Base-by-base conservation (phyloP, 225 moss, liverwort and hornwort species). In the Marchantia polymorpha region DNA sequence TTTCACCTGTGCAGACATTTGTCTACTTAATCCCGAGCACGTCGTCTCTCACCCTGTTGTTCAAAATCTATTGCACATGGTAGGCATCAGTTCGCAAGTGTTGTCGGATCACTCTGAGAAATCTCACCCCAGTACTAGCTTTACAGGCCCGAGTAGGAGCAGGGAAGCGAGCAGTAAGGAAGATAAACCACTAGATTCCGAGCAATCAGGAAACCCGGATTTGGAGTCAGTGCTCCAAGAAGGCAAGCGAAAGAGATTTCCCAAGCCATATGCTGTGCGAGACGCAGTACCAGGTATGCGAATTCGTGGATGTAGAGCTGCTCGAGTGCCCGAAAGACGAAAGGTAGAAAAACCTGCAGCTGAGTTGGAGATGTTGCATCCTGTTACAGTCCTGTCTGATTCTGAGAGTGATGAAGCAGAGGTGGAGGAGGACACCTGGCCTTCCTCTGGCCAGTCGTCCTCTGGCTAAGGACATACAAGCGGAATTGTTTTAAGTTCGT, bases 271-370 rank as follows among this genome's bases (percentile, higher is more conserved):
- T 51, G 79, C 82, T 10, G 23, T 80, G 17, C 79, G 87, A 22
- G 77, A 82, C 27, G 75, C 56, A 15, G 75, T 83, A 0, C 76
- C 79, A 5, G 87, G 84, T 0, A 72, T 87, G 66, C 75, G 87
- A 73, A 87, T 87, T 65, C 86, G 81, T n/a, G 86, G 86, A 30
- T 74, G 52, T 10, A 79, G 65, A 48, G 58, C 15, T 11, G n/a
- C 69, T n/a, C 70, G 55, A 1, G 65, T 54, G 3, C 52, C 60
- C 12, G 26, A 27, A 71, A 10, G 64, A n/a, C n/a, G n/a, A n/a
- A n/a, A n/a, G n/a, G n/a, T n/a, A n/a, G n/a, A n/a, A n/a, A n/a
- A n/a, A 47, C 61, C 63, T 14, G 7, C 64, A 13, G 31, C 9
- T 5, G 59, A 17, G 0, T 64, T 26, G 11, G 72, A 68, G 14